Evolutionary conservation across 768 basidiomycete genomes (phyloP).

Genomic region (Leccinum longicurvipes): DNA sequence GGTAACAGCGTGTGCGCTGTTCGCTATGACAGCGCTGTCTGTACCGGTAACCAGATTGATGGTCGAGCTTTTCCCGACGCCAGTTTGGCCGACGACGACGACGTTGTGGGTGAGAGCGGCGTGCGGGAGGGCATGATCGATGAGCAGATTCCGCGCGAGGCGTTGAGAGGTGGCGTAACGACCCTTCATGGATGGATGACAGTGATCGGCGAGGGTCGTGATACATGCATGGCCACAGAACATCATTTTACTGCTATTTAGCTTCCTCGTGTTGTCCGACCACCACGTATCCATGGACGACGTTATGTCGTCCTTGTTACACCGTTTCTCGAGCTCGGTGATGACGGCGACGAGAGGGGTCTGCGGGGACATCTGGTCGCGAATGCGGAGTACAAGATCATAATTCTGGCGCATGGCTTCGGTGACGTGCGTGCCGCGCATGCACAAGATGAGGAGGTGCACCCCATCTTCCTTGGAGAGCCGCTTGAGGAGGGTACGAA

Average conservation of each 20-base stretch:
- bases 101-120: slow-evolving; percentile 24
- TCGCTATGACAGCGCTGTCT: slow-evolving; percentile 15
- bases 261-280: slow-evolving; percentile 4
- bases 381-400: slow-evolving; percentile 13
- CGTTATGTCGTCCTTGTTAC: slow-evolving; percentile 3
- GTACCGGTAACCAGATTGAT: slow-evolving; percentile 16
- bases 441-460: slow-evolving; percentile 25
- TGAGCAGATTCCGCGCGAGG: slow-evolving; percentile 22
- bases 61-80: slow-evolving; percentile 23
- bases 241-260: slow-evolving; percentile 10
- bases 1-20: slow-evolving; percentile 18
- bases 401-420: slow-evolving; percentile 22
- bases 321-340: slow-evolving; percentile 25
- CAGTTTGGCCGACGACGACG: slow-evolving; percentile 41
- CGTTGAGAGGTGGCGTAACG: slow-evolving; percentile 14
- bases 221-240: slow-evolving; percentile 23
- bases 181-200: slow-evolving; percentile 15
- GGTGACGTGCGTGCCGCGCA: slow-evolving; percentile 22
- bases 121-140: slow-evolving; percentile 19
- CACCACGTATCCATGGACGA: slow-evolving; percentile 27
- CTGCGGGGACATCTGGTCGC: slow-evolving; percentile 16
- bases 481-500: slow-evolving; percentile 17
- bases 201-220: slow-evolving; percentile 22
- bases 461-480: slow-evolving; percentile 23
- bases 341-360: slow-evolving; percentile 26